Evolutionary conservation across 768 basidiomycete genomes (phyloP).

Genomic region (Lentinula lateritia): DNA sequence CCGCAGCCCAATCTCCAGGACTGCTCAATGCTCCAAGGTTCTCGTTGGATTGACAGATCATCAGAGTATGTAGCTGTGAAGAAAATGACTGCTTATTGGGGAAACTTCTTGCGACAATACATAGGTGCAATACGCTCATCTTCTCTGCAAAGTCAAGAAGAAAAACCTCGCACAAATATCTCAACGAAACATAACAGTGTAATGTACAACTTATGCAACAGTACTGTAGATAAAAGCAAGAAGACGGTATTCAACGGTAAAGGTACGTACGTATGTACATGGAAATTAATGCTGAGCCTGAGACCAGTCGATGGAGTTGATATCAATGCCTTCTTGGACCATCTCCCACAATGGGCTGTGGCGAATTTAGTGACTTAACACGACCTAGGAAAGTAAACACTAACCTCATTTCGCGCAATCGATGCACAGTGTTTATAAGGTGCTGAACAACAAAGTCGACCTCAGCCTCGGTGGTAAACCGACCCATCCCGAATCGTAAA

Average conservation of each 20-base stretch:
- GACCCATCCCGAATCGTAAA: slow-evolving; percentile 93
- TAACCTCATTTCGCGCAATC: slow-evolving; percentile 90
- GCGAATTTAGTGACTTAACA: background rate
- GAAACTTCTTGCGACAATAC: too few species aligned
- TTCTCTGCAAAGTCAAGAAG: too few species aligned
- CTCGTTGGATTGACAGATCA: too few species aligned
- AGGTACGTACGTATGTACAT: slow-evolving; percentile 6
- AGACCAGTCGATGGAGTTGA: slow-evolving; percentile 93
- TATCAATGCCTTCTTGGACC: slow-evolving; percentile 98
- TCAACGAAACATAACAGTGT: background rate
- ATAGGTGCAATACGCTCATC: too few species aligned
- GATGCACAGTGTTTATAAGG: slow-evolving; percentile 81
- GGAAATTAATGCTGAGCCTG: slow-evolving; percentile 60
- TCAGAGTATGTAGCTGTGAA: too few species aligned
- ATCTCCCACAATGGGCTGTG: slow-evolving; percentile 95
- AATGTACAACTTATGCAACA: background rate
- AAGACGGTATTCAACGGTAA: background rate
- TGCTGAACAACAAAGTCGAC: slow-evolving; percentile 90
- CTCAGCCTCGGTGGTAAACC: slow-evolving; percentile 97
- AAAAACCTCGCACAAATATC: too few species aligned
- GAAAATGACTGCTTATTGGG: too few species aligned
- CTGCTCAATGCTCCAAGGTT: too few species aligned
- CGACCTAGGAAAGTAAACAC: slow-evolving; percentile 7
- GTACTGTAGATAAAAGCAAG: background rate
- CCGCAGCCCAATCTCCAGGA: too few species aligned